Evolutionary conservation across 108 stramenopile species (phyloP).

Genomic region (Mediolabrus comicus): DNA sequence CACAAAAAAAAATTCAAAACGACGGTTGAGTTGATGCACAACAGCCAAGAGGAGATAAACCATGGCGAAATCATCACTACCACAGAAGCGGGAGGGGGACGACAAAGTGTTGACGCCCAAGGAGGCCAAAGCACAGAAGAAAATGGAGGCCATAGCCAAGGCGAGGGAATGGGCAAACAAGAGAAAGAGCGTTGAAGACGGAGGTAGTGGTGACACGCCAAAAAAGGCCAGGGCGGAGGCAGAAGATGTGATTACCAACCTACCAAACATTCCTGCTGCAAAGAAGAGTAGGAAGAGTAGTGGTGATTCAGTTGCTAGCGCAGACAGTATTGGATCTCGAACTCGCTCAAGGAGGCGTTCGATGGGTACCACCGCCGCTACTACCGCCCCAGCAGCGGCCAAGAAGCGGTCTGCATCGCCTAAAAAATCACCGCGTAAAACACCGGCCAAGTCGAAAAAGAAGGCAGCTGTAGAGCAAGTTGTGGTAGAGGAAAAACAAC

Average conservation of each 20-base stretch:
- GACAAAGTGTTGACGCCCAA: background rate
- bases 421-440: background rate
- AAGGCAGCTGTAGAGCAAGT: constrained; percentile 1
- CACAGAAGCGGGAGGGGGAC: background rate
- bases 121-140: constrained; percentile 16
- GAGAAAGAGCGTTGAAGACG: constrained; percentile 13
- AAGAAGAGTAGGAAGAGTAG: background rate
- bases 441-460: background rate
- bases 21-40: background rate
- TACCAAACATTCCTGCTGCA: constrained; percentile 7
- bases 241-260: constrained; percentile 11
- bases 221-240: constrained; percentile 5
- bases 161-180: constrained; percentile 27
- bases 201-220: background rate
- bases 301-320: background rate
- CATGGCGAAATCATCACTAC: background rate
- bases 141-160: constrained; percentile 6
- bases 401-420: background rate
- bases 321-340: constrained; percentile 4
- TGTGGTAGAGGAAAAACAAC: constrained; percentile 3
- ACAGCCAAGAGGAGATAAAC: background rate
- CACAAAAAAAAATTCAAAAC: background rate
- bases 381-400: background rate
- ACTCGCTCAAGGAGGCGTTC: constrained; percentile 14
- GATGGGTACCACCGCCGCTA: constrained; percentile 1